phyloP scores from a whole-genome alignment of 1,284 basidiomycete species.

The Marasmius fiardii region DNA sequence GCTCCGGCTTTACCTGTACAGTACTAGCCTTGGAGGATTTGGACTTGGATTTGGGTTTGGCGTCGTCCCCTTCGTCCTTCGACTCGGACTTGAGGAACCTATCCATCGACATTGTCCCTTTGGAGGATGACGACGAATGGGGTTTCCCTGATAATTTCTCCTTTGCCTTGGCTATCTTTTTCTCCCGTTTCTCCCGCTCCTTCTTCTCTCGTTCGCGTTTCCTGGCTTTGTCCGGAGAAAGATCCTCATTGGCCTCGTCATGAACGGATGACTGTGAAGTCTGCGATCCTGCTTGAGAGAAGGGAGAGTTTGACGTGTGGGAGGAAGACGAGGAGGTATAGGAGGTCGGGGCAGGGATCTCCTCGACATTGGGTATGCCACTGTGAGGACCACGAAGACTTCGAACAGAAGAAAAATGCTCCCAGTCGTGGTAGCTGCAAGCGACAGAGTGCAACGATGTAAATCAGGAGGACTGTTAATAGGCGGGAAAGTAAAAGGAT shows the following conservation, averaged over 20 bases:
- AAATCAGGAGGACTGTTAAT: background rate
- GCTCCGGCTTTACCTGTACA: constrained; percentile 17
- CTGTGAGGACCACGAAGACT: constrained; percentile 83
- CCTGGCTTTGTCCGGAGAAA: constrained; percentile 19
- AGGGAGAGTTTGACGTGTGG: constrained; percentile 1
- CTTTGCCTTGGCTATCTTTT: constrained; percentile 17
- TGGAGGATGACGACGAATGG: constrained; percentile 15
- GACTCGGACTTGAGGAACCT: background rate
- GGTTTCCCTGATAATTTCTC: constrained; percentile 24
- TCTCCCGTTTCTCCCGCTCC: constrained; percentile 15
- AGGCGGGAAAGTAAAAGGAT: constrained; percentile 6
- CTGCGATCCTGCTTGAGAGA: background rate
- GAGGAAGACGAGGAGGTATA: constrained; percentile 1
- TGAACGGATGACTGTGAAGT: background rate
- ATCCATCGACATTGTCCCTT: background rate
- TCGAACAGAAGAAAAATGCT: constrained; percentile 91
- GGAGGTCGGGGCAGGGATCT: constrained; percentile 30
- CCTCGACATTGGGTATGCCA: constrained; percentile 69
- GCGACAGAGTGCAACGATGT: background rate
- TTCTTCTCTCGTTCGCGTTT: constrained; percentile 18
- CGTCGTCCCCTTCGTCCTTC: background rate
- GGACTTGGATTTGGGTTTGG: constrained; percentile 26
- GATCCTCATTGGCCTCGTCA: constrained; percentile 4
- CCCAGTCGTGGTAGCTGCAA: constrained; percentile 84
- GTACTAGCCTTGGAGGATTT: constrained; percentile 12